These are phyloP conservation scores for Trypanosoma cruzi DNA, from an alignment of 208 protist genomes.

Conservation along the genomic window DNA sequence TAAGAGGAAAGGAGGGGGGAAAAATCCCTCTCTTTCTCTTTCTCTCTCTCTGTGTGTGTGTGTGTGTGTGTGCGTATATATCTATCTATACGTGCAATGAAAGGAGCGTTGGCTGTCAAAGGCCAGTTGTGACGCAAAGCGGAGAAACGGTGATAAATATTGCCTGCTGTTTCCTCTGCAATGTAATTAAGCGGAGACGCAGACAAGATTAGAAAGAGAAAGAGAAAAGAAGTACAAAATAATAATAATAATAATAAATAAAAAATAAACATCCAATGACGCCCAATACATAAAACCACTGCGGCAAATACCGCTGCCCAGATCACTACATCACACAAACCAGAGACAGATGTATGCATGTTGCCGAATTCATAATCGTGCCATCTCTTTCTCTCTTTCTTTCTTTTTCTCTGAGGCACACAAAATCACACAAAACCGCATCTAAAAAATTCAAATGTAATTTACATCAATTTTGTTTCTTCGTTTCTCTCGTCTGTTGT, in stretches of 20 bases:
- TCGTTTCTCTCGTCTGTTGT: constrained; percentile 15
- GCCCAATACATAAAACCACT: neutral
- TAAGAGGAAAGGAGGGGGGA: no score
- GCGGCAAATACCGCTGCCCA: neutral
- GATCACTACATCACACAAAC: neutral
- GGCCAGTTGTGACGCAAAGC: neutral
- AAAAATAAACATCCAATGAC: neutral
- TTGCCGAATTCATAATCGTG: neutral
- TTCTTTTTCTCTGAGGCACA: neutral
- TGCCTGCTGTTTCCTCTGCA: neutral
- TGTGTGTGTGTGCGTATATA: no score
- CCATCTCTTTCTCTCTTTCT: no score
- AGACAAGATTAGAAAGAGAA: no score
- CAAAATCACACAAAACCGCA: neutral
- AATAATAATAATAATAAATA: no score
- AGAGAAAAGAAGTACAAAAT: neutral
- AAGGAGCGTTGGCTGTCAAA: neutral
- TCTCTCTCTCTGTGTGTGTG: no score
- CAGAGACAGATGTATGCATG: neutral
- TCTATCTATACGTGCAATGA: neutral
- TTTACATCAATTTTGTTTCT: constrained; percentile 28
- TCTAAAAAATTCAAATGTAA: constrained; percentile 16
- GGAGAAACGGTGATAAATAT: neutral
- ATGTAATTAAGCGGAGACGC: neutral
- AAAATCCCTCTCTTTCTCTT: no score